These are phyloP conservation scores for Aspergillus eucalypticola DNA, from an alignment of 2,329 filamentous ascomycete genomes.

Conservation along the genomic window DNA sequence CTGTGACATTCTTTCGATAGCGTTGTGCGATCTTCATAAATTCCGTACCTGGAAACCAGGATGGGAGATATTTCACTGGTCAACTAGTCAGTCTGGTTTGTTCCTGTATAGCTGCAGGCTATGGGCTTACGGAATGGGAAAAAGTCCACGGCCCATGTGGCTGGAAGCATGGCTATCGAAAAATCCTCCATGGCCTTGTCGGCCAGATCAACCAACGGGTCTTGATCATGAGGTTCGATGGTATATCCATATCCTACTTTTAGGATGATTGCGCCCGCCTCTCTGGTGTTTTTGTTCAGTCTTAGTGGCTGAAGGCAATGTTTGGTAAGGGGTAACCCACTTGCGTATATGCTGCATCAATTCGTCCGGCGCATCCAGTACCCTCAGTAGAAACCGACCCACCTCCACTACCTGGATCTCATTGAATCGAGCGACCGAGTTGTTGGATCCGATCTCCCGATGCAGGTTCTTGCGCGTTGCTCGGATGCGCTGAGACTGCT, in stretches of 20 bases:
- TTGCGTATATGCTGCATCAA: slow-evolving; percentile 44
- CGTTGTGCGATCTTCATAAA: slow-evolving; percentile 45
- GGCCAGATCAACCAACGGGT: slow-evolving; percentile 44
- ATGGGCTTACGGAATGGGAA: slow-evolving; percentile 34
- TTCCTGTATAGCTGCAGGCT: neutral
- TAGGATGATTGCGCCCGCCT: slow-evolving; percentile 42
- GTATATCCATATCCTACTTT: slow-evolving; percentile 41
- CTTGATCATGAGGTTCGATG: slow-evolving; percentile 22
- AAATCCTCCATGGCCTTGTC: slow-evolving; percentile 45
- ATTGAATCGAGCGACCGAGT: slow-evolving; percentile 41
- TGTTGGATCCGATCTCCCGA: slow-evolving; percentile 48
- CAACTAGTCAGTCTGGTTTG: slow-evolving; percentile 34
- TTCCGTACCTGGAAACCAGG: slow-evolving; percentile 47
- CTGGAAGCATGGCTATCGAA: slow-evolving; percentile 42
- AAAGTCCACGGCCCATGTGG: slow-evolving; percentile 48
- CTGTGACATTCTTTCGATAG: slow-evolving; percentile 32
- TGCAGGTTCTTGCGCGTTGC: slow-evolving; percentile 48
- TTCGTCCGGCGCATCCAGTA: slow-evolving; percentile 41
- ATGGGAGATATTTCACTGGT: slow-evolving; percentile 13
- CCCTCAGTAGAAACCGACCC: slow-evolving; percentile 44
- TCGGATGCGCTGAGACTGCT: slow-evolving; percentile 38
- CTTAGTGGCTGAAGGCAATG: neutral
- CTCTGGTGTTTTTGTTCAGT: slow-evolving; percentile 18
- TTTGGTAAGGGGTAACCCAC: slow-evolving; percentile 7
- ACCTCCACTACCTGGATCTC: slow-evolving; percentile 46